Evolutionary conservation across 2,329 filamentous ascomycete species (phyloP).

Genomic region (Phialocephala subalpina): DNA sequence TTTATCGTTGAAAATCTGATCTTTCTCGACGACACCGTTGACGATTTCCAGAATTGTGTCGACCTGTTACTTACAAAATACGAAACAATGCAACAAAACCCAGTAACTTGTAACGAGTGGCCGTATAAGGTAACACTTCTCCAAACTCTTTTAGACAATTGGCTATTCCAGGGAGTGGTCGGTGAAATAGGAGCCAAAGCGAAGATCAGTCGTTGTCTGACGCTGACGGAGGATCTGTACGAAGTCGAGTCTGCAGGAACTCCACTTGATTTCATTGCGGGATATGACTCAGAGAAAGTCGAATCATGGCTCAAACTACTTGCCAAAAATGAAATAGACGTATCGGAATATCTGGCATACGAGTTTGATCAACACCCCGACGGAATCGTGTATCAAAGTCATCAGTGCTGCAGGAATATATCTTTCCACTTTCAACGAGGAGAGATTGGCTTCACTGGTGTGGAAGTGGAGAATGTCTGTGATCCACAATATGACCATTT

Average conservation of each 20-base stretch:
- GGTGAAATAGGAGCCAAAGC: too few species aligned
- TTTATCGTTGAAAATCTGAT: slow-evolving; percentile 8
- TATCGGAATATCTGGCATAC: slow-evolving; percentile 9
- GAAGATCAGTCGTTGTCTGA: slow-evolving; percentile 1
- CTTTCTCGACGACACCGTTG: neutral
- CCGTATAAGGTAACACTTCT: neutral
- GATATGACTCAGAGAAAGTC: neutral
- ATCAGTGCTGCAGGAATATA: slow-evolving; percentile 9
- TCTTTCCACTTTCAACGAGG: neutral
- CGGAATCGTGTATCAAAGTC: neutral
- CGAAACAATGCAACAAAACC: slow-evolving; percentile 5
- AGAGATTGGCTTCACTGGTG: neutral
- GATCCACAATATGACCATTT: slow-evolving; percentile 12
- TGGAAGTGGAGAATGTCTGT: neutral
- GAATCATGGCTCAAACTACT: neutral
- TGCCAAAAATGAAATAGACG: neutral
- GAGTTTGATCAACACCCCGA: slow-evolving; percentile 10
- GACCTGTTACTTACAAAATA: slow-evolving; percentile 6
- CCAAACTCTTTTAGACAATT: neutral
- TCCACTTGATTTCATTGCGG: slow-evolving; percentile 9
- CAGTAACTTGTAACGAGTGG: slow-evolving; percentile 2
- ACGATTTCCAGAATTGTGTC: neutral
- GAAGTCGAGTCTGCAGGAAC: neutral
- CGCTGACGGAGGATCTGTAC: slow-evolving; percentile 9
- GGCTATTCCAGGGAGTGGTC: neutral